Percentiles rank a stretch among this genome's conserved stretches.
These are phyloP conservation scores for Dendrobium chrysotoxum DNA, from an alignment of 106 monocot species.

Conservation along the genomic window DNA sequence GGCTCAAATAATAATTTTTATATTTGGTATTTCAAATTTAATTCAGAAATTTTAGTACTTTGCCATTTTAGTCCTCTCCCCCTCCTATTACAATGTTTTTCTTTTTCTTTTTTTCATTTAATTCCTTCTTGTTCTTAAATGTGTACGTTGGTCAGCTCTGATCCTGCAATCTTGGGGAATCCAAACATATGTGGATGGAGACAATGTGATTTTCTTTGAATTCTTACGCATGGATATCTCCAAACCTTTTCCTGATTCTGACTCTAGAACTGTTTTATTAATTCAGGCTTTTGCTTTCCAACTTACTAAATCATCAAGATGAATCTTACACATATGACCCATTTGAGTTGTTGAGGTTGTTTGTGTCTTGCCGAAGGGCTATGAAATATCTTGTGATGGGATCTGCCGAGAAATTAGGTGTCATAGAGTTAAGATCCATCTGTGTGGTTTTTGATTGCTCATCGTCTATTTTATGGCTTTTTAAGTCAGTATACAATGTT, in stretches of 20 bases:
- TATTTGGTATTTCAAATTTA: background rate
- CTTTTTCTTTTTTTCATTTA: background rate
- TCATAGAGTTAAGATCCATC: conserved; percentile 11
- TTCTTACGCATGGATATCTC: background rate
- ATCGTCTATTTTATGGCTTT: conserved; percentile 54
- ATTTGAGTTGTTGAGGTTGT: conserved; percentile 46
- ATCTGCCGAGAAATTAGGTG: conserved; percentile 16
- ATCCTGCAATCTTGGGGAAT: background rate
- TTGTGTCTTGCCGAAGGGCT: conserved; percentile 70
- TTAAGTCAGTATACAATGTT: conserved; percentile 48
- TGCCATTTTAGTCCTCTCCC: no score
- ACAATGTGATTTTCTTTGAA: background rate
- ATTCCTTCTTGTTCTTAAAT: background rate
- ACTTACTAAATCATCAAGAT: conserved; percentile 17
- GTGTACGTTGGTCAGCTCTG: background rate
- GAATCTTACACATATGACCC: conserved; percentile 20
- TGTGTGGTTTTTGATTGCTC: conserved; percentile 19
- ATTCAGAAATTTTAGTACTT: background rate
- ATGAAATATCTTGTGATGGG: conserved; percentile 49
- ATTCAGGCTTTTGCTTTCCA: conserved; percentile 48
- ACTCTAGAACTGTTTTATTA: background rate
- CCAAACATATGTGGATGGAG: background rate
- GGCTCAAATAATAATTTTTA: no score
- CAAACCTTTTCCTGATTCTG: background rate
- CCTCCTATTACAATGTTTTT: background rate